A percentile compares a stretch with the other conserved stretches of the same genome.
phyloP scores from a whole-genome alignment of 345 rosid species.

The Brassica carinata region DNA sequence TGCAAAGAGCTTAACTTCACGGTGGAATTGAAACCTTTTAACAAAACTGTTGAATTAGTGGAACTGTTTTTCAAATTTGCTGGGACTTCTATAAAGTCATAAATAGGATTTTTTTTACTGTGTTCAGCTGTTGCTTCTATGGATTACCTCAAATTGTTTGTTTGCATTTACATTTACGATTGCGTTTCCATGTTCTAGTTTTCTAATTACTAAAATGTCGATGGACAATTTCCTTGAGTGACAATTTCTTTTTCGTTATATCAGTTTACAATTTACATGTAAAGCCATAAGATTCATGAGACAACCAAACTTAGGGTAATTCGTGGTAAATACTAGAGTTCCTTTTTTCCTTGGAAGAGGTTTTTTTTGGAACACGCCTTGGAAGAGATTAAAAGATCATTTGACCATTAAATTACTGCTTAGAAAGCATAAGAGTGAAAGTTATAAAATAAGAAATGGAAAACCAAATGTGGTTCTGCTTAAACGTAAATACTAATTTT shows the following conservation, averaged over 20 bases:
- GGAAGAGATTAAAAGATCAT: neutral
- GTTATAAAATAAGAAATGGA: too few species aligned
- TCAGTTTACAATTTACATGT: neutral
- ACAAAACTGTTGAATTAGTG: neutral
- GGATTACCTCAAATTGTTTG: neutral
- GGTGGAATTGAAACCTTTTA: neutral
- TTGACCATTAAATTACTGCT: neutral
- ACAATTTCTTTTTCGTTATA: neutral
- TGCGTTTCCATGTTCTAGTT: conserved; percentile 2
- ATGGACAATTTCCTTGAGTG: neutral
- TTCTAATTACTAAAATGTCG: neutral
- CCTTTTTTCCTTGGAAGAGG: neutral
- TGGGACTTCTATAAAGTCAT: neutral
- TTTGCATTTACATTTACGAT: neutral
- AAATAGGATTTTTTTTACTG: neutral
- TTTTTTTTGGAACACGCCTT: too few species aligned
- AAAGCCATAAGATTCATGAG: neutral
- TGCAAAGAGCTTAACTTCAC: conserved; percentile 15
- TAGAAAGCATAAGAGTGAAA: too few species aligned
- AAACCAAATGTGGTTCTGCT: too few species aligned
- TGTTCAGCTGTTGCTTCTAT: neutral
- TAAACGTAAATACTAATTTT: too few species aligned
- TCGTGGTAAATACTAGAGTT: neutral
- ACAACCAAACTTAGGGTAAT: neutral
- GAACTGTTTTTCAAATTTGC: neutral